Base-by-base conservation (phyloP, 208 protist genomes). In the Trichomonas tenax region DNA sequence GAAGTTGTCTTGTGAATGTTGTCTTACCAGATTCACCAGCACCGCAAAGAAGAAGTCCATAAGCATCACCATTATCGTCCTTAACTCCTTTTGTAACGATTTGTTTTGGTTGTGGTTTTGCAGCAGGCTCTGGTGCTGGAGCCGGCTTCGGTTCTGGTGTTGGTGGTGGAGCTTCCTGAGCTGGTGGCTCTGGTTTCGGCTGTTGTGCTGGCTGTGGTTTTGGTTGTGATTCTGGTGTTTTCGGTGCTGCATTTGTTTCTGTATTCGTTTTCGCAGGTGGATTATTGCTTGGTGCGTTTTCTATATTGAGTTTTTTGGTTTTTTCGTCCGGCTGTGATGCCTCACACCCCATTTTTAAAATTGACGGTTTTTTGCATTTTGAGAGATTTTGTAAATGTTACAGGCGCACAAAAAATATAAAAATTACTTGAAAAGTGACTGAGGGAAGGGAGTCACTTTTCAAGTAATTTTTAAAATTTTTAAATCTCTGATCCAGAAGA, bases 1-100 rank as follows among this genome's bases (percentile, higher is more conserved):
- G 44, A 8, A 96, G 36, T 44, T 96, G 93, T 41, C 93, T 9
- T 40, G 40, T 82, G 23, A 96, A 96, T 48, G 93, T 96, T 9
- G 93, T 82, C 40, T 96, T 96, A 82, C 93, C 93, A 14, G 49
- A 82, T 96, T 96, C 93, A 96, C 93, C 93, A 82, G 93, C 93
- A 81, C 93, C 93, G 31, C 46, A 96, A 48, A 96, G 93, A 31
- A 96, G 40, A 48, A 96, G 51, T 17, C 51, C 51, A 48, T 45
- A 82, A 11, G 93, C 51, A 81, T 96, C 49, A 44, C 9, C 72
- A 46, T 81, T 38, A 63, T 96, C 41, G 48, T 96, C 49, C 1
- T 82, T 26, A 46, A 81, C 36, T 82, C 36, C 89, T 48, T 40
- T 89, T 21, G 86, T 41, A 38, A 51, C 58, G 26, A 72, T n/a